These are phyloP conservation scores for Solanum chaucha DNA, from an alignment of 257 asterid genomes.

Conservation along the genomic window DNA sequence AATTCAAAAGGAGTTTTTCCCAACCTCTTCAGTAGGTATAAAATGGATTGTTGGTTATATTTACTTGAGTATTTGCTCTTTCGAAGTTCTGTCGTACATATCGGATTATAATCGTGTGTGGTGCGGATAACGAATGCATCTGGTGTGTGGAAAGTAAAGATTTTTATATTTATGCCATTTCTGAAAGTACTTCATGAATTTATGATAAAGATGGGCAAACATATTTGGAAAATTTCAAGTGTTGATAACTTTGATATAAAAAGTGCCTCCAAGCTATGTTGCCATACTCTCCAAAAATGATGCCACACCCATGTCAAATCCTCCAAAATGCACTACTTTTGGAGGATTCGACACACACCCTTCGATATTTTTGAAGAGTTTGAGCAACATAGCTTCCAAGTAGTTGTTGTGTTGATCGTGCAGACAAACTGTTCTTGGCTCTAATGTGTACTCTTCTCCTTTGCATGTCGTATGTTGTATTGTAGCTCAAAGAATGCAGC, in stretches of 20 bases:
- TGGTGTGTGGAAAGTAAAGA: background rate
- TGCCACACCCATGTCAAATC: background rate
- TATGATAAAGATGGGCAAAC: background rate
- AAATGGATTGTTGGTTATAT: background rate
- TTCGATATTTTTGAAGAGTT: background rate
- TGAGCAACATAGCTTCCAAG: background rate
- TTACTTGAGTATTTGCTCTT: background rate
- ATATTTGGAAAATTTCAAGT: background rate
- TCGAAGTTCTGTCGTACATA: background rate
- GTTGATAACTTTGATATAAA: background rate
- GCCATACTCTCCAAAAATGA: background rate
- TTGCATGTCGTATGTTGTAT: background rate
- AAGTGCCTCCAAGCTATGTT: background rate
- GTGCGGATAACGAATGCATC: background rate
- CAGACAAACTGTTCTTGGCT: background rate
- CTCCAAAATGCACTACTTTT: background rate
- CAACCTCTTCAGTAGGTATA: background rate
- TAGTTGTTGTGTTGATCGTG: background rate
- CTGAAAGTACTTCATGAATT: background rate
- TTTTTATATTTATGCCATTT: background rate
- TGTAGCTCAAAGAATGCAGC: slow-evolving; percentile 94
- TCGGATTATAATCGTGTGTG: background rate
- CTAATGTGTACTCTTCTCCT: background rate
- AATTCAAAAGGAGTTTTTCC: background rate
- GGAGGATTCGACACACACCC: background rate